These are phyloP conservation scores for Penicillium sp. DNA, from an alignment of 2,329 filamentous ascomycete genomes.

Conservation along the genomic window DNA sequence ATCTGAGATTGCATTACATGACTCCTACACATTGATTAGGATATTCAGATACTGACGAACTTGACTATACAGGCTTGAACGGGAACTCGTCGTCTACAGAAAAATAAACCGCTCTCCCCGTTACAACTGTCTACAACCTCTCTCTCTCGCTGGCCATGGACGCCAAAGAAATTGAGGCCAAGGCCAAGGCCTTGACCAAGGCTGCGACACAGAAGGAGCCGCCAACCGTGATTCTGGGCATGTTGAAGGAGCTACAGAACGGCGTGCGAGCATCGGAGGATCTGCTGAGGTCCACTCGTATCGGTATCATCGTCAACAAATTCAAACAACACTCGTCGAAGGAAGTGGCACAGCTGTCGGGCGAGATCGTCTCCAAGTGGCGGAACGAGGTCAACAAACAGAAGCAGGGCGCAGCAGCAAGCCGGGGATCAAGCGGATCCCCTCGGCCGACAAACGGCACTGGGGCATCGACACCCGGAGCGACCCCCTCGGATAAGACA, in stretches of 20 bases:
- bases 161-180: constrained; percentile 70
- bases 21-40: background rate
- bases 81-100: background rate
- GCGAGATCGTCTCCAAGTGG: constrained; percentile 73
- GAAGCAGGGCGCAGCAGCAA: constrained; percentile 41
- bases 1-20: background rate
- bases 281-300: constrained; percentile 81
- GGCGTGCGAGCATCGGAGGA: constrained; percentile 83
- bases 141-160: constrained; percentile 54
- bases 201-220: constrained; percentile 71
- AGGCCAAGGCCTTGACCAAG: constrained; percentile 74
- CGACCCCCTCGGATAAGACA: constrained; percentile 46
- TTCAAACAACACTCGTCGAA: constrained; percentile 72
- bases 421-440: constrained; percentile 36
- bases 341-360: constrained; percentile 66
- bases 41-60: background rate
- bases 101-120: background rate
- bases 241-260: constrained; percentile 74
- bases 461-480: constrained; percentile 45
- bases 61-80: constrained; percentile 1
- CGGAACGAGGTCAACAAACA: constrained; percentile 47
- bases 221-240: constrained; percentile 61
- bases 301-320: constrained; percentile 84
- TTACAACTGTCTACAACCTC: background rate
- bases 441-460: constrained; percentile 49